Base-by-base conservation (phyloP, 1,284 basidiomycete species). In the Microbotryum violaceum region DNA sequence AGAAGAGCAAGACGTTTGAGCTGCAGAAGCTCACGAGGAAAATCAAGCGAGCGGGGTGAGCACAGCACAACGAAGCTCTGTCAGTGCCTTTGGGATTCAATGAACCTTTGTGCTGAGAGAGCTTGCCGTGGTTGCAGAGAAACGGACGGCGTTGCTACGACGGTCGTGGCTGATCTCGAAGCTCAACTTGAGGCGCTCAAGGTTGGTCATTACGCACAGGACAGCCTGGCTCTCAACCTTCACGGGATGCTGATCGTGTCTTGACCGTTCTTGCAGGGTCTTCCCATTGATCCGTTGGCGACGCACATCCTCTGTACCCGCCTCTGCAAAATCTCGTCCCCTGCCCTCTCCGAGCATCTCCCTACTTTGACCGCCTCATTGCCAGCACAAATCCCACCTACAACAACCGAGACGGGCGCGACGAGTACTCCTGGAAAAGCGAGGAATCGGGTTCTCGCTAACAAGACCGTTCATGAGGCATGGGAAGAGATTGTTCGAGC, bases 1-100 rank as follows among this genome's bases (percentile, higher is more conserved):
- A 91, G 78, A 90, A 87, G 74, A 85, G 86, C 9, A 89, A 85
- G 74, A 79, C 82, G 0, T 89, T 89, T 67, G 92, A 96, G 77
- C 82, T 84, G 0, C 88, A 88, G 75, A 88, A 87, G 72, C 75
- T 87, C 18, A 82, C 93, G 57, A 92, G 91, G 78, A 87, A 84
- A 76, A 77, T 93, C 61, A 92, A 88, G 75, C 80, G 80, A 54
- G 74, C 86, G 25, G 79, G 85, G 86, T 87, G 64, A 62, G 76
- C 73, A 21, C 44, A 62, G 76, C 73, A 21, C 44, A n/a, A 29
- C 6, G 37, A 8, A 21, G 20, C 37, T 4, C 3, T 25, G 6
- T n/a, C 14, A 18, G 12, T 33, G 21, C 20, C 16, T 20, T 25
- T 3, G 2, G 23, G n/a, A 20, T 31, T 31, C 2, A 25, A 44